Percentiles rank a stretch among this genome's conserved stretches.
Evolutionary conservation across 805 yeast species (phyloP).

Genomic region (Wickerhamiella cacticola): DNA sequence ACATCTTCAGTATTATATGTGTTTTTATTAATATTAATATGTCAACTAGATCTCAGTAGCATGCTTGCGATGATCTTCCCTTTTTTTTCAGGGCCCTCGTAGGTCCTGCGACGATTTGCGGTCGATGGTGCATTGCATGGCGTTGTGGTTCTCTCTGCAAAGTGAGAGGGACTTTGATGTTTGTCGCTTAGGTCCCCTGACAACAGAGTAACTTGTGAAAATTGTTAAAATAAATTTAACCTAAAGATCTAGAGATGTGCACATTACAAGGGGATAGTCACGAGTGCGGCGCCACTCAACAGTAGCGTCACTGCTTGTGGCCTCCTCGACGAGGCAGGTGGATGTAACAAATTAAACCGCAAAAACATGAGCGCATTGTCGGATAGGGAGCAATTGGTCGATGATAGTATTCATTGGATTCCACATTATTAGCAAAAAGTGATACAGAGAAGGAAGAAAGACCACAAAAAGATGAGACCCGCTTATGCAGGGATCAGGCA

Average conservation of each 20-base stretch:
- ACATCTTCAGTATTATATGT: too few species aligned
- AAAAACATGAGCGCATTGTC: too few species aligned
- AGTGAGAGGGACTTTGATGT: not conserved
- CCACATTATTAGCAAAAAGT: not conserved
- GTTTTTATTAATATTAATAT: too few species aligned
- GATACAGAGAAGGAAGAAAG: not conserved
- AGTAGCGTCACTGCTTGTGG: constrained; percentile 1
- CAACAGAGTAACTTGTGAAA: not conserved
- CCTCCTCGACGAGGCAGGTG: not conserved
- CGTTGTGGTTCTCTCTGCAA: constrained; percentile 2
- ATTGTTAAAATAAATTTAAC: not conserved
- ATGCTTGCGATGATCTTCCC: not conserved
- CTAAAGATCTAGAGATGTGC: not conserved
- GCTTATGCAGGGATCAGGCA: constrained; percentile 9
- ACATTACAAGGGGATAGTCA: not conserved
- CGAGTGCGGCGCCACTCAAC: not conserved
- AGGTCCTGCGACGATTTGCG: not conserved
- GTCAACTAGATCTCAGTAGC: not conserved
- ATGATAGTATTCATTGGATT: too few species aligned
- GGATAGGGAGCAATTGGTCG: too few species aligned
- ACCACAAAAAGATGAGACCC: constrained; percentile 1
- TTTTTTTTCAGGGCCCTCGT: not conserved
- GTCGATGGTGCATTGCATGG: constrained; percentile 5
- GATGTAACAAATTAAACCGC: not conserved
- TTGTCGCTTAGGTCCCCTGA: not conserved